Conservation (phyloP, 139 green algal species). For the Chlamydomonas asymmetrica region DNA sequence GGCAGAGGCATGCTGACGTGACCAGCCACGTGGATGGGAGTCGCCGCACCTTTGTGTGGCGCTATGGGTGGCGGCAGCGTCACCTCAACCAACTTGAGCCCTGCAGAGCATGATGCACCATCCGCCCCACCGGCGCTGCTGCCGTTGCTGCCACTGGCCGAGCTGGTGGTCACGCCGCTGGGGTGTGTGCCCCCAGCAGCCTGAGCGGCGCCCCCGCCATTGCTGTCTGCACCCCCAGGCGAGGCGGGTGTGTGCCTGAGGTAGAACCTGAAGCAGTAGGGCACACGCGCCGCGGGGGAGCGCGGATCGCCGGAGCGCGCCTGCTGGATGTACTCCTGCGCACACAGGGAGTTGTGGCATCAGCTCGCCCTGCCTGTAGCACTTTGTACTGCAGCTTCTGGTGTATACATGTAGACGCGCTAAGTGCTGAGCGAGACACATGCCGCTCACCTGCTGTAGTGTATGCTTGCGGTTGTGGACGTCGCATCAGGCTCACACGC, state of each 20-base stretch:
- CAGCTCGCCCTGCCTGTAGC: too few relatives aligned
- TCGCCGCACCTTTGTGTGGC: too few relatives aligned
- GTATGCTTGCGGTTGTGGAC: too few relatives aligned
- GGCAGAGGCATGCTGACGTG: too few relatives aligned
- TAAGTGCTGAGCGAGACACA: too few relatives aligned
- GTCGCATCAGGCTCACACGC: too few relatives aligned
- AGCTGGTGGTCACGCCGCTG: not conserved
- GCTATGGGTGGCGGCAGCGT: constrained; percentile 24
- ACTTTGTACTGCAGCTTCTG: too few relatives aligned
- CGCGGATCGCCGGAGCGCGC: constrained; percentile 30
- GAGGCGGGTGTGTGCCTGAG: constrained; percentile 6
- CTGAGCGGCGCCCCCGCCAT: too few relatives aligned
- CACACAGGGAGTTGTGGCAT: too few relatives aligned
- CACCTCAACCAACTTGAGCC: constrained; percentile 1
- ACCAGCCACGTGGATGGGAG: too few relatives aligned
- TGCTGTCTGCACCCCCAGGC: not conserved
- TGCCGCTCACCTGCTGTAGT: too few relatives aligned
- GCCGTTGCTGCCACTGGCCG: not conserved
- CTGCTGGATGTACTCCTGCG: constrained; percentile 54
- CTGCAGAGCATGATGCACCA: not conserved
- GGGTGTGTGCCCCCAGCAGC: not conserved
- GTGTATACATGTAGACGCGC: too few relatives aligned
- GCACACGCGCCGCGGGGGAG: constrained; percentile 22
- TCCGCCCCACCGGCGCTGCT: not conserved
- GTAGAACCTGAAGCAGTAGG: constrained; percentile 65